Conservation (phyloP, 2,329 filamentous ascomycete species). For the Colletotrichum chlorophyti region DNA sequence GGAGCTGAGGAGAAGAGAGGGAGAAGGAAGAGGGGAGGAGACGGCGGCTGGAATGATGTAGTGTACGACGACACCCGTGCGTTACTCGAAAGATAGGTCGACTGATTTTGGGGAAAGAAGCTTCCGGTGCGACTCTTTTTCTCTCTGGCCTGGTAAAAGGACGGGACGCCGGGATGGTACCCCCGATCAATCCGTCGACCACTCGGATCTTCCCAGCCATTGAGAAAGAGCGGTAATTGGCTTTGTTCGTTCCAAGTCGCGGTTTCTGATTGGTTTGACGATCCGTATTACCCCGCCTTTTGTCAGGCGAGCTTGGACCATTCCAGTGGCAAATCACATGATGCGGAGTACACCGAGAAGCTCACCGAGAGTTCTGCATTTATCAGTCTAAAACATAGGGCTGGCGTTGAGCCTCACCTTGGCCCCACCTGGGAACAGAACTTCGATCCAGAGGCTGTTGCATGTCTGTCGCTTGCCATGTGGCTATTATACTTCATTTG, state of each 20-base stretch:
- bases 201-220: constrained; percentile 19
- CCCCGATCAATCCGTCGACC: constrained; percentile 1
- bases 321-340: constrained; percentile 18
- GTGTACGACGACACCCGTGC: constrained; percentile 22
- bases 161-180: no score
- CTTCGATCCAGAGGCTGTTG: not conserved
- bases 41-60: constrained; percentile 23
- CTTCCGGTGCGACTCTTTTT: constrained; percentile 22
- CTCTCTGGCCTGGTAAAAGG: not conserved
- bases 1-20: not conserved
- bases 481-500: constrained; percentile 1
- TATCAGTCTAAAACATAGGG: not conserved
- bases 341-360: constrained; percentile 26
- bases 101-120: constrained; percentile 27
- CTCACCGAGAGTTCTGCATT: constrained; percentile 9
- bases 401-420: constrained; percentile 18
- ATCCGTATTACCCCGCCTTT: constrained; percentile 9
- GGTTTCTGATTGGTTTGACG: not conserved
- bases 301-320: constrained; percentile 22
- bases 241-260: not conserved
- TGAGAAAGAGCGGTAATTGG: constrained; percentile 13
- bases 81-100: constrained; percentile 26
- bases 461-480: not conserved
- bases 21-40: not conserved
- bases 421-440: constrained; percentile 16